Conservation (phyloP, 2,329 filamentous ascomycete species). For the Lachnellula willkommii region DNA sequence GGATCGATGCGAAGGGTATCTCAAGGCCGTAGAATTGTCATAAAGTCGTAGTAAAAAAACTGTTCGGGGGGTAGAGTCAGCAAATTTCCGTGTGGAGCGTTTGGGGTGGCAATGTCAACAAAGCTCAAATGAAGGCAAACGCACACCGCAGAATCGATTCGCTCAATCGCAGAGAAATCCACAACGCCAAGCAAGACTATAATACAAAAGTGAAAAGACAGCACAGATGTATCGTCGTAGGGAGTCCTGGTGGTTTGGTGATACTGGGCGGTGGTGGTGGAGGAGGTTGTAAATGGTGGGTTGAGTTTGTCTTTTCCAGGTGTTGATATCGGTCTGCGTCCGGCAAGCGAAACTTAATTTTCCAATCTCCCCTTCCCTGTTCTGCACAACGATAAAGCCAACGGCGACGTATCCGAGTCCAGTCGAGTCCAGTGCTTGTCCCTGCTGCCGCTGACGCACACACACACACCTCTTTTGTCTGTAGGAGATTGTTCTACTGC, state of each 20-base stretch:
- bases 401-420: neutral
- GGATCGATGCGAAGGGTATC: slow-evolving; percentile 15
- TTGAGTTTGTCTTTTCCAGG: neutral
- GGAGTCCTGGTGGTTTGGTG: neutral
- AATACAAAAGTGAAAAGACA: neutral
- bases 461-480: no score
- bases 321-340: neutral
- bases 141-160: slow-evolving; percentile 1
- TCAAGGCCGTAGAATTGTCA: slow-evolving; percentile 18
- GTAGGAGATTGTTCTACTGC: neutral
- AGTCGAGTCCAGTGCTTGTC: neutral
- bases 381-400: neutral
- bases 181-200: neutral
- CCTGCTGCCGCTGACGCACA: no score
- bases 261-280: neutral
- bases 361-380: neutral
- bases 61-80: slow-evolving; percentile 5
- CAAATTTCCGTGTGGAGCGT: neutral
- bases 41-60: slow-evolving; percentile 22
- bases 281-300: neutral
- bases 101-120: slow-evolving; percentile 7
- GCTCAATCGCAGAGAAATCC: neutral
- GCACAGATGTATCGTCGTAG: neutral
- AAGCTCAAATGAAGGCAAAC: slow-evolving; percentile 9
- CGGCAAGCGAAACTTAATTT: neutral